Percentiles rank a stretch among this genome's conserved stretches.
phyloP scores from a whole-genome alignment of 1,284 basidiomycete genomes.

The Testicularia cyperi region DNA sequence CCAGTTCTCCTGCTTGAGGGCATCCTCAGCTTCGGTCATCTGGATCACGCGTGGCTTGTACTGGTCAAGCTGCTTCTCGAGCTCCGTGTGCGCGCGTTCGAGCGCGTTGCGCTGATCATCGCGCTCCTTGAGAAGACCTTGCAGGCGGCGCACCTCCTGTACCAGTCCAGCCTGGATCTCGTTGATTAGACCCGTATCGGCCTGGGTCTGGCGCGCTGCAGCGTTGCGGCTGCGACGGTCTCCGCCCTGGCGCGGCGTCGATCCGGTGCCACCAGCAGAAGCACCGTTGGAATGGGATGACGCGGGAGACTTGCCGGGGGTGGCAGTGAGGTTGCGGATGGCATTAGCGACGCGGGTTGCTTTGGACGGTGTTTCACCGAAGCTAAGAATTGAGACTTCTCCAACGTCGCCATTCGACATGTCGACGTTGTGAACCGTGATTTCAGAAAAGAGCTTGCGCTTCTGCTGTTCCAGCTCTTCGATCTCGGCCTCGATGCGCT shows the following conservation, averaged over 20 bases:
- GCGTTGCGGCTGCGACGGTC: slow-evolving; percentile 49
- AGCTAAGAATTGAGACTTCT: slow-evolving; percentile 7
- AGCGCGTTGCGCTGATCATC: slow-evolving; percentile 42
- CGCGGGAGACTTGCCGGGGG: slow-evolving; percentile 27
- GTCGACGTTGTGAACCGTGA: slow-evolving; percentile 26
- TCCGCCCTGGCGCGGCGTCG: slow-evolving; percentile 34
- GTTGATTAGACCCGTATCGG: slow-evolving; percentile 48
- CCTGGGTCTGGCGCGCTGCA: slow-evolving; percentile 41
- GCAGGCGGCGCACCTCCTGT: slow-evolving; percentile 46
- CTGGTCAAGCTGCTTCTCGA: slow-evolving; percentile 46
- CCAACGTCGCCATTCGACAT: slow-evolving; percentile 11
- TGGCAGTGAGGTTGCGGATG: slow-evolving; percentile 31
- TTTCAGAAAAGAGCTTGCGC: slow-evolving; percentile 32
- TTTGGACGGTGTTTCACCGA: slow-evolving; percentile 28
- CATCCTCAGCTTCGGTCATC: slow-evolving; percentile 61
- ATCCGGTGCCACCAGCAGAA: slow-evolving; percentile 1
- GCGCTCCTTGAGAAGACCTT: slow-evolving; percentile 44
- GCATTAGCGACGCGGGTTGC: slow-evolving; percentile 31
- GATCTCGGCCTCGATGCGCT: slow-evolving; percentile 43
- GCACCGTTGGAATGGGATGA: slow-evolving; percentile 1
- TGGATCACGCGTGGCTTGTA: slow-evolving; percentile 50
- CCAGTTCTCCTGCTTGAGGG: slow-evolving; percentile 98
- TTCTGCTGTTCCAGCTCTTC: slow-evolving; percentile 40
- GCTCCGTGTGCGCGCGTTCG: slow-evolving; percentile 34
- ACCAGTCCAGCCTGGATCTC: slow-evolving; percentile 50